Conservation (phyloP, 495 filamentous ascomycete species). For the Venustampulla echinocandica region DNA sequence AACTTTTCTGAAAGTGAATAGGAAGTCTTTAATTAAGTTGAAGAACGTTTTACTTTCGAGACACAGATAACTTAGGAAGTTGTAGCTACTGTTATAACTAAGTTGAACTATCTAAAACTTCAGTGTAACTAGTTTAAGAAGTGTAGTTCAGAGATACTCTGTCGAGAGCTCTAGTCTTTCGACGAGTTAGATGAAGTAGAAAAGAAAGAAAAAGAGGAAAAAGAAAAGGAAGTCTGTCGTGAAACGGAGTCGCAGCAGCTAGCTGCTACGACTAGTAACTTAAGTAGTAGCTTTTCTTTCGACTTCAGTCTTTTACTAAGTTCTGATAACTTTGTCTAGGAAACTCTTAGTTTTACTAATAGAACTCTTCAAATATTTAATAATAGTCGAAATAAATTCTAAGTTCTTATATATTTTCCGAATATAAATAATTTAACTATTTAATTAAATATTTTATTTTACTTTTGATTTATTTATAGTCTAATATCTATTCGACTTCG, state of each 20-base stretch:
- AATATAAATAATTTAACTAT: conserved; percentile 5
- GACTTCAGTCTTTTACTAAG: neutral
- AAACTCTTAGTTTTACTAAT: neutral
- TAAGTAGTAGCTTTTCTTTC: neutral
- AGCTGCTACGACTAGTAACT: neutral
- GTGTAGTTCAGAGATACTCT: too few relatives aligned
- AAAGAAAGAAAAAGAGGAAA: neutral
- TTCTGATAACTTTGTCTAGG: neutral
- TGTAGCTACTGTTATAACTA: too few relatives aligned
- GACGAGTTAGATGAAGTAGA: neutral
- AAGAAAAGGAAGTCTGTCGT: neutral
- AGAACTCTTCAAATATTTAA: neutral
- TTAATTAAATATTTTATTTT: conserved; percentile 9
- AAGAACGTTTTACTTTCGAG: too few relatives aligned
- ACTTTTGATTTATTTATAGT: conserved; percentile 3
- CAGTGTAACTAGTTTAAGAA: too few relatives aligned
- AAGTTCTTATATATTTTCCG: conserved; percentile 4
- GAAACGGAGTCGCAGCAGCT: neutral
- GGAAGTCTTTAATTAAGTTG: too few relatives aligned
- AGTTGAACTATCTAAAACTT: too few relatives aligned
- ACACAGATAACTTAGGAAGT: too few relatives aligned
- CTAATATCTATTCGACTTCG: conserved; percentile 3
- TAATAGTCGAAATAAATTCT: neutral
- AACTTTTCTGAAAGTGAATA: too few relatives aligned
- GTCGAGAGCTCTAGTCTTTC: too few relatives aligned